phyloP scores from a whole-genome alignment of 768 basidiomycete species.

The Psilocybe subaeruginosa region DNA sequence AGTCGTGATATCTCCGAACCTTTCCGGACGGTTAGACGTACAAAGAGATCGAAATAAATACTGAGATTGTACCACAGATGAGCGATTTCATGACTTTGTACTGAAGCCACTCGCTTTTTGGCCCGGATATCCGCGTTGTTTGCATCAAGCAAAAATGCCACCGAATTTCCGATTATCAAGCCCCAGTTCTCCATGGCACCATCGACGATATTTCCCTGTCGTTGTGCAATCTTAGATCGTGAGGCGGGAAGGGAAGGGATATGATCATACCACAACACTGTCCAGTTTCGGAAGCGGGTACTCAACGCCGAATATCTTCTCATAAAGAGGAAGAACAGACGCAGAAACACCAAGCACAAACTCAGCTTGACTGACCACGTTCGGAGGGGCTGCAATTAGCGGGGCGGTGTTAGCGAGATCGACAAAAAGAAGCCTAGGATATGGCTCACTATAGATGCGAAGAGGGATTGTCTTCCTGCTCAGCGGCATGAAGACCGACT shows the following conservation, averaged over 20 bases:
- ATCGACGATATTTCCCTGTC: conserved; percentile 85
- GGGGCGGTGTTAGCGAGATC: neutral
- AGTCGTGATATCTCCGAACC: conserved; percentile 88
- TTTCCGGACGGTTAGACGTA: neutral
- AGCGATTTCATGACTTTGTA: conserved; percentile 86
- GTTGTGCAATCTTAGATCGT: neutral
- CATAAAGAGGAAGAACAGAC: conserved; percentile 82
- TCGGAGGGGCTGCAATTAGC: conserved; percentile 62
- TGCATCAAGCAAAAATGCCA: conserved; percentile 79
- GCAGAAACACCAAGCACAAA: conserved; percentile 89
- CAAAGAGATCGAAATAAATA: neutral
- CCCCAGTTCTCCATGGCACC: conserved; percentile 97
- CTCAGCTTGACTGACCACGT: conserved; percentile 81
- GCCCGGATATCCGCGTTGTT: conserved; percentile 69
- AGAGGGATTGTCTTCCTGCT: conserved; percentile 82
- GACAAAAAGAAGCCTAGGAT: neutral
- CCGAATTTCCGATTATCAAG: conserved; percentile 87
- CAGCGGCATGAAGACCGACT: conserved; percentile 76
- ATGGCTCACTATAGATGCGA: conserved; percentile 71
- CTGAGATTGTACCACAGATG: conserved; percentile 66
- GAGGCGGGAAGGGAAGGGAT: neutral
- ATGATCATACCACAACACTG: conserved; percentile 71
- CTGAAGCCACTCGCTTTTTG: conserved; percentile 75
- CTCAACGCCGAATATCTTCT: conserved; percentile 88
- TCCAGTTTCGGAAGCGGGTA: conserved; percentile 96